A percentile compares a stretch with the other conserved stretches of the same genome.
Conservation (phyloP, 2,329 filamentous ascomycete genomes). For the Stenocarpella maydis region DNA sequence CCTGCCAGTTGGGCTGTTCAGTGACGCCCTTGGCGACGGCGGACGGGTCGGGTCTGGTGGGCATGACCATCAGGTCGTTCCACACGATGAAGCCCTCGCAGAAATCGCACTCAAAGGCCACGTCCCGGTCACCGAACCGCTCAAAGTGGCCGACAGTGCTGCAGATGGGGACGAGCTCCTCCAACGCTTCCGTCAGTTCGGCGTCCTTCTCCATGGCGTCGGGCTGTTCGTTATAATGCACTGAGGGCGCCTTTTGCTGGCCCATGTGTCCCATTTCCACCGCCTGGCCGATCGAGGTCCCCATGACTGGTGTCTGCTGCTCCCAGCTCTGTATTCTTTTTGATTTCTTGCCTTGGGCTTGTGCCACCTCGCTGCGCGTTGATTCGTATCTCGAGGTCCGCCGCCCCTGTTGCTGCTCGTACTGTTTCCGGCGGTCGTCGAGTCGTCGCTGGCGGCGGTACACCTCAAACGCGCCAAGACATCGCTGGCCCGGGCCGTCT, state of each 20-base stretch:
- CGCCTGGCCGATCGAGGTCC: conserved; percentile 25
- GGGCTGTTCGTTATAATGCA: conserved; percentile 30
- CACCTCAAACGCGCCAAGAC: conserved; percentile 65
- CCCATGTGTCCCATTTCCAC: conserved; percentile 35
- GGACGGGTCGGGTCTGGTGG: conserved; percentile 50
- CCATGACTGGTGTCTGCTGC: conserved; percentile 33
- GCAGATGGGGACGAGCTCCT: conserved; percentile 59
- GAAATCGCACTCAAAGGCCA: conserved; percentile 68
- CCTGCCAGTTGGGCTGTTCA: conserved; percentile 59
- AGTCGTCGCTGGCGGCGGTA: conserved; percentile 56
- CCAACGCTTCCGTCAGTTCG: conserved; percentile 42
- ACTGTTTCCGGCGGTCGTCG: conserved; percentile 44
- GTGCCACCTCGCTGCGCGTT: conserved; percentile 36
- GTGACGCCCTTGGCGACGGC: conserved; percentile 38
- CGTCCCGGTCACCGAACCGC: conserved; percentile 61
- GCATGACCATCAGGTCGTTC: conserved; percentile 63
- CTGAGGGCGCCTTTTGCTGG: conserved; percentile 19
- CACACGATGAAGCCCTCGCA: conserved; percentile 68
- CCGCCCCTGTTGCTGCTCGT: conserved; percentile 46
- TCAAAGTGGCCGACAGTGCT: conserved; percentile 64
- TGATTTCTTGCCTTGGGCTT: conserved; percentile 32
- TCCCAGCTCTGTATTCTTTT: conserved; percentile 33
- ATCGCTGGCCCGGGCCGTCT: conserved; percentile 46
- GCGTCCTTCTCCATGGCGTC: conserved; percentile 29
- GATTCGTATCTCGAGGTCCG: conserved; percentile 33